Evolutionary conservation across 2,329 filamentous ascomycete genomes (phyloP), one percentile per base, ranked within the genome.

Genomic region (Karstenula rhodostoma): DNA sequence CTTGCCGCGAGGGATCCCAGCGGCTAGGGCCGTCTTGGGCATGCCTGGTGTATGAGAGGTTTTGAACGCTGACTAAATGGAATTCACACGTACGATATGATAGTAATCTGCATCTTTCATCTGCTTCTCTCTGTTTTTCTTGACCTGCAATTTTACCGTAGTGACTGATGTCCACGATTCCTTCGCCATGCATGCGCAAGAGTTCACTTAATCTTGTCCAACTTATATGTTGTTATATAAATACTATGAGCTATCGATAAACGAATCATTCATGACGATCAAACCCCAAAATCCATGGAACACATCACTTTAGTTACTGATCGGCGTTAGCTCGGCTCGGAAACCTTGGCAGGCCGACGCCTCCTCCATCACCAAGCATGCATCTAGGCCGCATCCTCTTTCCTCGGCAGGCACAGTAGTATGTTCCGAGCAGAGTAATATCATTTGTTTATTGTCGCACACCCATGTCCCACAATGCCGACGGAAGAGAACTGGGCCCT

Each of bases 1-100:
- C 62, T 68, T 81, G 50, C 82, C 82, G 2, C 73, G 82, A 50
- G 81, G 76, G 1, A 67, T 81, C 7, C 79, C 81, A 23, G 72
- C 70, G 23, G 52, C 81, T 47, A 77, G 82, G 58, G 73, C 75
- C 40, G 73, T 80, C 33, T 27, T 55, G 19, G 52, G 52, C 13
- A 55, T 55, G 52, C 52, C 52, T 9, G 52, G 52, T 12, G 52
- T 55, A 10, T 55, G 19, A 55, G 35, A 29, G 50, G 9, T 2
- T 22, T 23, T 13, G 19, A 6, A 15, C 8, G n/a, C 32, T 12
- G 25, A 49, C 7, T 33, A 42, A 12, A 27, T 32, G 22, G 17
- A 6, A 4, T 22, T 19, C 35, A 32, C 22, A 19, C 32, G 50
- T 53, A 42, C 13, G 35, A 43, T 53, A 42, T 13, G 50, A 43